phyloP scores from a whole-genome alignment of 1,284 basidiomycete species.

The Malassezia equina region DNA sequence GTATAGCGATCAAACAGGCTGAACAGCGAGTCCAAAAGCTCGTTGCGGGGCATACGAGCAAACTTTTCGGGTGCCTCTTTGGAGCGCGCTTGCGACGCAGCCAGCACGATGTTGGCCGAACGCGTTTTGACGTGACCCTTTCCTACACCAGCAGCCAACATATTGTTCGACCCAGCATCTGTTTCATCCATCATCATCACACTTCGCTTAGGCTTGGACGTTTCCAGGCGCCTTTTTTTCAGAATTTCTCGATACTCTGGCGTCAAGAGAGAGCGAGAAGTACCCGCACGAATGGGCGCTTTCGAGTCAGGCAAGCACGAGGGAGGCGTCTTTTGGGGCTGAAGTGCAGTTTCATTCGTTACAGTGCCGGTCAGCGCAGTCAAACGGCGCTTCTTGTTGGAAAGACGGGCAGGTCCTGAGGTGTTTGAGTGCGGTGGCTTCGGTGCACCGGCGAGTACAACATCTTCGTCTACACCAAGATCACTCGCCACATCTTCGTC shows the following conservation, averaged over 20 bases:
- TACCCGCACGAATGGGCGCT: conserved; percentile 35
- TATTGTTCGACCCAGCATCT: conserved; percentile 46
- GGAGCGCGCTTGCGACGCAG: conserved; percentile 7
- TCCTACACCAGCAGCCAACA: conserved; percentile 43
- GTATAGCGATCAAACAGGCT: conserved; percentile 65
- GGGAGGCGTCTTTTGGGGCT: conserved; percentile 21
- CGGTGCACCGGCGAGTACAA: not conserved
- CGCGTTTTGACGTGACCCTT: conserved; percentile 26
- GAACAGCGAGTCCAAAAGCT: conserved; percentile 78
- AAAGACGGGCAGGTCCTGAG: conserved; percentile 7
- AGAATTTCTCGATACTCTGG: conserved; percentile 51
- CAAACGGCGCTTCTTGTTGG: conserved; percentile 13
- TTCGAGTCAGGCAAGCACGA: not conserved
- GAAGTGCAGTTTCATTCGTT: conserved; percentile 39
- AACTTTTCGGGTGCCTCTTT: conserved; percentile 56
- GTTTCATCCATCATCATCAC: conserved; percentile 50
- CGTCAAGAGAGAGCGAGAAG: conserved; percentile 27
- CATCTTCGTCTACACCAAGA: conserved; percentile 10
- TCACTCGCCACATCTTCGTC: conserved; percentile 19
- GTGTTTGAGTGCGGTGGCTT: not conserved
- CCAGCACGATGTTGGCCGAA: conserved; percentile 22
- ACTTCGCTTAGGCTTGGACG: conserved; percentile 49
- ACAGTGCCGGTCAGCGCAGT: conserved; percentile 35
- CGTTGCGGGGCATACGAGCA: conserved; percentile 77
- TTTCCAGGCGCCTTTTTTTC: conserved; percentile 48